Conservation (phyloP, 306 rosid species). For the Glycine latifolia region DNA sequence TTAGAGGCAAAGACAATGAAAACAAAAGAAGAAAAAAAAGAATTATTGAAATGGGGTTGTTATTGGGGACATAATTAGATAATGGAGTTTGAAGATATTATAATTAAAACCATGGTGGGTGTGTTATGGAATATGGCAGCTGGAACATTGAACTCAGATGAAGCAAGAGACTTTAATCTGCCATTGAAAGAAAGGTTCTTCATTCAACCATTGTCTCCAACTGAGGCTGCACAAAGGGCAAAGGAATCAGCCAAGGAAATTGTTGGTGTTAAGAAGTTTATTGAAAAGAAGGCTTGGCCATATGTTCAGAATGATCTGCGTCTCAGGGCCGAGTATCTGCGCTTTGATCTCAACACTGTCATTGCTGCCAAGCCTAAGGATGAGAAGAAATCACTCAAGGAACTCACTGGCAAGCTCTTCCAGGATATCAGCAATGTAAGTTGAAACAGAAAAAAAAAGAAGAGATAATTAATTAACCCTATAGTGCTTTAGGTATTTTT, state of each 20-base stretch:
- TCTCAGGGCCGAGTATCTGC: slow-evolving; percentile 72
- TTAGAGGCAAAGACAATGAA: not conserved
- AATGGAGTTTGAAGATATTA: slow-evolving; percentile 7
- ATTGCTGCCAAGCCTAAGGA: slow-evolving; percentile 78
- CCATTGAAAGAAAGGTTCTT: slow-evolving; percentile 86
- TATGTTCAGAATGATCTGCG: slow-evolving; percentile 90
- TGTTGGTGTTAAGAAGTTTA: slow-evolving; percentile 70
- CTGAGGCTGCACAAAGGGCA: slow-evolving; percentile 75
- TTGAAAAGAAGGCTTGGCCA: slow-evolving; percentile 98
- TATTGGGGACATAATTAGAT: not conserved
- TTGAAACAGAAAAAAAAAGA: not conserved
- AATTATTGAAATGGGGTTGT: not conserved
- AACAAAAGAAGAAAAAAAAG: too few relatives aligned
- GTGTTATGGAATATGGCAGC: slow-evolving; percentile 63
- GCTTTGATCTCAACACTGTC: slow-evolving; percentile 86
- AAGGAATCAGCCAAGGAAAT: slow-evolving; percentile 96
- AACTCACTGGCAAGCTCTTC: slow-evolving; percentile 87
- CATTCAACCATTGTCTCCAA: slow-evolving; percentile 76
- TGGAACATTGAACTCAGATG: slow-evolving; percentile 87
- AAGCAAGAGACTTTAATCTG: slow-evolving; percentile 79
- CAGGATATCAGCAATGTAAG: slow-evolving; percentile 77
- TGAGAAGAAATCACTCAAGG: slow-evolving; percentile 79
- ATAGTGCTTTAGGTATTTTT: not conserved
- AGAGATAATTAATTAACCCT: not conserved
- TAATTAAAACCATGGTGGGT: slow-evolving; percentile 32